Evolutionary conservation across 2,329 filamentous ascomycete species (phyloP).

Genomic region (Trichophyton simii): DNA sequence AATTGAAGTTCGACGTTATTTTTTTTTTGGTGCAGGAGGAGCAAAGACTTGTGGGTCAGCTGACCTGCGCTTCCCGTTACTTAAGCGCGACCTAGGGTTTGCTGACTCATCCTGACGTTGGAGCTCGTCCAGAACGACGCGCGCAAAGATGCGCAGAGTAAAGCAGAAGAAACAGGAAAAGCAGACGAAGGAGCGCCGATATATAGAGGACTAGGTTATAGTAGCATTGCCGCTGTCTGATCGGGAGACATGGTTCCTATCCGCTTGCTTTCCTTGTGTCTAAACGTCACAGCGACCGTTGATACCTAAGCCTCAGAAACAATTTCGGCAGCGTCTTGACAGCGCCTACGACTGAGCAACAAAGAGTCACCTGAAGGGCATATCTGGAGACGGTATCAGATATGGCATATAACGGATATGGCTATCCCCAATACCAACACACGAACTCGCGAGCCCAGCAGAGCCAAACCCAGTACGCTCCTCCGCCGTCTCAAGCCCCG

Average conservation of each 20-base stretch:
- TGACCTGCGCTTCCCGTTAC: constrained; percentile 8
- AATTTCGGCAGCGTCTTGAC: background rate
- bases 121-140: background rate
- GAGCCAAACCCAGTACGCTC: constrained; percentile 1
- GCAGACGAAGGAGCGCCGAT: background rate
- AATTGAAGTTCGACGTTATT: constrained; percentile 1
- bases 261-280: background rate
- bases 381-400: background rate
- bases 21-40: constrained; percentile 5
- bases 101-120: background rate
- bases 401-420: constrained; percentile 14
- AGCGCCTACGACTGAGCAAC: background rate
- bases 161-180: background rate
- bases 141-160: background rate
- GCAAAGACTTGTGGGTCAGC: constrained; percentile 14
- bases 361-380: background rate
- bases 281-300: background rate
- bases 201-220: background rate
- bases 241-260: background rate
- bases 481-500: constrained; percentile 4
- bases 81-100: constrained; percentile 9
- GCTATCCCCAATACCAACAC: constrained; percentile 10
- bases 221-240: background rate
- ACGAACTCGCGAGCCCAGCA: constrained; percentile 2
- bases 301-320: background rate